Conservation (phyloP, 805 yeast genomes). For the Aciculoconidium aculeatum region DNA sequence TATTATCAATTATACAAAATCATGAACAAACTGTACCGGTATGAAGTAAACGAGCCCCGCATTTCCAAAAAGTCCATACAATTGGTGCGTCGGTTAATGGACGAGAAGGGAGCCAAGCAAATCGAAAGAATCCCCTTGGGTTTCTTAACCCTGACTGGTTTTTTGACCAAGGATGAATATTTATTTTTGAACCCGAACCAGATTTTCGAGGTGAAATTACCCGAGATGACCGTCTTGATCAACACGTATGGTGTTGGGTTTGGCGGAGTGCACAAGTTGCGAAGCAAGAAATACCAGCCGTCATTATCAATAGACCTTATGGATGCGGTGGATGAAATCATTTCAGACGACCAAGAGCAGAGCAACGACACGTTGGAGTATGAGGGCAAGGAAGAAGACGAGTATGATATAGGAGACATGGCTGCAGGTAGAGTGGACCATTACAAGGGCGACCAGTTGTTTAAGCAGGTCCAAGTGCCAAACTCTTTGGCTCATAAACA, state of each 20-base stretch:
- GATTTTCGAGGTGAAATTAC: slow-evolving; percentile 57
- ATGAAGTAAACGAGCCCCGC: slow-evolving; percentile 75
- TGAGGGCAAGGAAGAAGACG: slow-evolving; percentile 17
- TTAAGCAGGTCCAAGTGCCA: slow-evolving; percentile 45
- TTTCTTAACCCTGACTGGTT: slow-evolving; percentile 36
- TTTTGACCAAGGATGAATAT: slow-evolving; percentile 34
- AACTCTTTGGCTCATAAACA: slow-evolving; percentile 44
- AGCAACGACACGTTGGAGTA: slow-evolving; percentile 28
- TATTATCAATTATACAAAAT: slow-evolving; percentile 66
- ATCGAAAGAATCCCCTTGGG: slow-evolving; percentile 21
- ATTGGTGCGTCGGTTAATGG: slow-evolving; percentile 24
- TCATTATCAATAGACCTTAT: slow-evolving; percentile 60
- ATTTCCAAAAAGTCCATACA: slow-evolving; percentile 39
- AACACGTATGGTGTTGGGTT: slow-evolving; percentile 73
- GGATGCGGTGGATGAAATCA: slow-evolving; percentile 65
- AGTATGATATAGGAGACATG: slow-evolving; percentile 16
- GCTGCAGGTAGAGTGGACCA: slow-evolving; percentile 6
- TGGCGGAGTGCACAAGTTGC: slow-evolving; percentile 51
- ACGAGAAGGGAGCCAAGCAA: slow-evolving; percentile 35
- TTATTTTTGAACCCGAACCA: slow-evolving; percentile 48
- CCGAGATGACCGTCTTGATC: slow-evolving; percentile 68
- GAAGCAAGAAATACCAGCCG: slow-evolving; percentile 62
- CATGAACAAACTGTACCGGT: slow-evolving; percentile 63
- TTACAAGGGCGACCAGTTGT: slow-evolving; percentile 43
- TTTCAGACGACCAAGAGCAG: slow-evolving; percentile 23